Evolutionary conservation across 2,329 filamentous ascomycete species (phyloP), one percentile per base, ranked within the genome.

Genomic region (Lachnellula subtilissima): DNA sequence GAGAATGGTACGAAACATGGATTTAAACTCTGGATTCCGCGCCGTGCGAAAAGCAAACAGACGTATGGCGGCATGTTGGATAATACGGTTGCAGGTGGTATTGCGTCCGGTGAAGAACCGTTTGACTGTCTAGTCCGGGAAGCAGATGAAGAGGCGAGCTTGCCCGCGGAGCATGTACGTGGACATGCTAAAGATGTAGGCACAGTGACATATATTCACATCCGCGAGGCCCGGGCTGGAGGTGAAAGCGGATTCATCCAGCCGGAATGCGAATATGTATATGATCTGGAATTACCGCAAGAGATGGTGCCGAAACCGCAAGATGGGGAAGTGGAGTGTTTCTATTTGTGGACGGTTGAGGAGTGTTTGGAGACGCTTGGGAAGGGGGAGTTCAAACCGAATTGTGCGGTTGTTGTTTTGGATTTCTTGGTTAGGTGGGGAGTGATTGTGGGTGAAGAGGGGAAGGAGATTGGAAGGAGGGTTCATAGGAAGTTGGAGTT

Each of bases 41-140:
- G 86, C 47, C 81, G 94, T 9, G 83, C 91, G 12, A 78, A 77
- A 50, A 82, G 77, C 56, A 99, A 97, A 76, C 84, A 89, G 63
- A 97, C 91, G 0, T 99, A 93, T 69, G 87, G 88, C 0, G 82
- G 88, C n/a, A 92, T 97, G 67, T 78, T 99, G 62, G 94, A 99
- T 72, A 99, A 97, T 71, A 91, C 91, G 1, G 94, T 96, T 6
- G 94, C 92, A 0, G 87, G 87, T 0, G 87, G 91, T 0, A 85
- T 97, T 63, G 85, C 87, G 70, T 89, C 89, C 0, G 88, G 86
- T 14, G 92, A 97, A 71, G 79, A 79, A 22, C 88, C 89, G 0
- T 87, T 91, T 49, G 91, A 93, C 68, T 91, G 88, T 70, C 75
- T 96, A 52, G 80, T 97, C 19, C 84, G 93, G 53, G 94, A 99